These are phyloP conservation scores for Aphanomyces cochlioides DNA, from an alignment of 352 stramenopile species.

Conservation along the genomic window DNA sequence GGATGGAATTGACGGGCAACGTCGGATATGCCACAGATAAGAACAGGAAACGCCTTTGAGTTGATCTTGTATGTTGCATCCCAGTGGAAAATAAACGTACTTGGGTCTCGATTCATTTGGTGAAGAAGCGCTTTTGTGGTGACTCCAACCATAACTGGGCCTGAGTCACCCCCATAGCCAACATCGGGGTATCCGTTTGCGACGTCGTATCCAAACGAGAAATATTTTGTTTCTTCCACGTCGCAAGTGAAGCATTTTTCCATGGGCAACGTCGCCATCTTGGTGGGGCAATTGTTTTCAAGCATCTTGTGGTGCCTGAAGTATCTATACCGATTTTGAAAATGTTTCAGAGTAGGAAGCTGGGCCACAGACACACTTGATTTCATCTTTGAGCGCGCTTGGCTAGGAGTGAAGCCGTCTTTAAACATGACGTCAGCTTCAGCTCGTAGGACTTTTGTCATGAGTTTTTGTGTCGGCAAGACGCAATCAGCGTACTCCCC, in stretches of 20 bases:
- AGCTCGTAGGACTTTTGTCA: background rate
- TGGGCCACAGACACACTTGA: background rate
- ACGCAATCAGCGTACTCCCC: too few species aligned
- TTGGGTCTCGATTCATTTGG: background rate
- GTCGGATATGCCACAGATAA: constrained; percentile 13
- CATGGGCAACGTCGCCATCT: background rate
- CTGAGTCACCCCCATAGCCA: background rate
- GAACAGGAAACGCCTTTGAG: background rate
- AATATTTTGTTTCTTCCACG: background rate
- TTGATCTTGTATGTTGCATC: constrained; percentile 18
- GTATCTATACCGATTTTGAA: background rate
- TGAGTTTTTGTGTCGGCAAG: background rate
- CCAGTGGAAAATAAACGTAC: constrained; percentile 10
- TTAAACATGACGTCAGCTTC: background rate
- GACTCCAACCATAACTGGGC: background rate
- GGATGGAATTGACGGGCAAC: constrained; percentile 6
- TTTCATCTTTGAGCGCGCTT: background rate
- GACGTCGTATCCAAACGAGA: background rate
- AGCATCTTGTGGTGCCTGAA: constrained; percentile 1
- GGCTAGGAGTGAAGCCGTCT: background rate
- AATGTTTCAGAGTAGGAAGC: background rate
- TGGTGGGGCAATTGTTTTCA: background rate
- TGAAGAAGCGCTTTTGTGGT: background rate
- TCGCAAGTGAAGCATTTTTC: background rate
- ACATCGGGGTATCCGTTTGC: background rate